A percentile compares a stretch with the other conserved stretches of the same genome.
phyloP scores from a whole-genome alignment of 495 filamentous ascomycete genomes.

The Tuber melanosporum region DNA sequence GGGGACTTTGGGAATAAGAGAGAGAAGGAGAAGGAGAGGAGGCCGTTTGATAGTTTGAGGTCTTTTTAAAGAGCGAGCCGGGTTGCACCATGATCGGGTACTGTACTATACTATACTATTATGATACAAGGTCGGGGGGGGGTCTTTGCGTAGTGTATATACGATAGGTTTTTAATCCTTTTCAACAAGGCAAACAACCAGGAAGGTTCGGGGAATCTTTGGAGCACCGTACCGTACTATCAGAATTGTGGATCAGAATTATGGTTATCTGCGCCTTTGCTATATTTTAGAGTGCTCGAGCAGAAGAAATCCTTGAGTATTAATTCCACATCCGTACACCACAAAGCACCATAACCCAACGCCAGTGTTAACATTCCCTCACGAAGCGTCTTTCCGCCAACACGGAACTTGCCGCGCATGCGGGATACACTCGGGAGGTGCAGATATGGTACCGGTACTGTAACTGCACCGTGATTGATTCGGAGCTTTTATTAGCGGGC shows the following conservation, averaged over 20 bases:
- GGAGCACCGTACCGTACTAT: background rate
- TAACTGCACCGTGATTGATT: too few species aligned
- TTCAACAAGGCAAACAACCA: background rate
- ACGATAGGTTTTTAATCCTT: background rate
- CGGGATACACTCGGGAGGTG: too few species aligned
- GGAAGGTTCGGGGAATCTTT: background rate
- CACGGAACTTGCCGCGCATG: too few species aligned
- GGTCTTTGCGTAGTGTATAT: background rate
- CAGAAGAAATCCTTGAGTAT: background rate
- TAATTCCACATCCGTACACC: background rate
- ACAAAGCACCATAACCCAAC: background rate
- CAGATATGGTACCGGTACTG: too few species aligned
- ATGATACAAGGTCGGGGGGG: background rate
- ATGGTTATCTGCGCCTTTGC: background rate
- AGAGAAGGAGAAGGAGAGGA: background rate
- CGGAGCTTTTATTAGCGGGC: too few species aligned
- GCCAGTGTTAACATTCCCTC: too few species aligned
- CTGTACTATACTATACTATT: too few species aligned
- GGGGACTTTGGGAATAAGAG: background rate
- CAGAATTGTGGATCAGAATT: background rate
- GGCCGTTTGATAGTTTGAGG: background rate
- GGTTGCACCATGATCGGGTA: background rate
- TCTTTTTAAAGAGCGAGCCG: background rate
- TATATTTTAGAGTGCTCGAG: background rate
- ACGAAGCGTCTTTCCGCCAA: too few species aligned